Base-by-base conservation (phyloP, 1,139 yeast genomes). In the Spencermartinsiella ligniputridi region DNA sequence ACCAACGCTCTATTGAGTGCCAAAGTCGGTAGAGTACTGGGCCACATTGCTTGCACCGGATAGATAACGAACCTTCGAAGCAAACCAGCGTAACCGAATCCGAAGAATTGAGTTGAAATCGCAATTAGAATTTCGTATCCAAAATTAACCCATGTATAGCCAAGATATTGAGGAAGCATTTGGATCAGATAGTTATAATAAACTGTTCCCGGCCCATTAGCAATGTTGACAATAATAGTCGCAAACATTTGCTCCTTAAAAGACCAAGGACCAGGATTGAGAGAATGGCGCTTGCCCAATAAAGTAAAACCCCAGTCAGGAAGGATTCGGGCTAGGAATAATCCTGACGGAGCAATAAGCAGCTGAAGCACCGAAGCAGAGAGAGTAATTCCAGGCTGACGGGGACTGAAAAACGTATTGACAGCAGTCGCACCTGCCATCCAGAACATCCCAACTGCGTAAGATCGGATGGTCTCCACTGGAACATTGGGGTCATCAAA, bases 161-260 rank as follows among this genome's bases (percentile, higher is more conserved):
- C 64, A 49, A 74, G 74, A 53, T 63, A 76, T 37, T 61, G 50
- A 5, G 60, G 57, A 18, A 71, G 55, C 46, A 71, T 68, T 55
- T 75, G 78, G 19, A 70, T 73, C 45, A 69, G 66, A 46, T 74
- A 68, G 35, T 58, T 53, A 52, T 75, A 75, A 48, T 65, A 66
- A 9, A 71, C 75, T 45, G 75, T 74, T 33, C 75, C 68, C 36
- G 68, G 60, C 24, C 69, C 69, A 35, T 68, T 62, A n/a, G 74
- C 61, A 37, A 69, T 69, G 30, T 71, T 64, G 50, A 70, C 69
- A 52, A 74, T 64, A 33, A 74, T 40, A 2, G 83, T 74, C 2
- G 78, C 68, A 50, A 78, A 66, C 80, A 79, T 78, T 67, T 82
- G 87, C 58, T 83, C 90, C 60, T 83, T 83, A 54, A 67, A 71